These are phyloP conservation scores for Lyophyllum atratum DNA, from an alignment of 768 basidiomycete species.

Conservation along the genomic window DNA sequence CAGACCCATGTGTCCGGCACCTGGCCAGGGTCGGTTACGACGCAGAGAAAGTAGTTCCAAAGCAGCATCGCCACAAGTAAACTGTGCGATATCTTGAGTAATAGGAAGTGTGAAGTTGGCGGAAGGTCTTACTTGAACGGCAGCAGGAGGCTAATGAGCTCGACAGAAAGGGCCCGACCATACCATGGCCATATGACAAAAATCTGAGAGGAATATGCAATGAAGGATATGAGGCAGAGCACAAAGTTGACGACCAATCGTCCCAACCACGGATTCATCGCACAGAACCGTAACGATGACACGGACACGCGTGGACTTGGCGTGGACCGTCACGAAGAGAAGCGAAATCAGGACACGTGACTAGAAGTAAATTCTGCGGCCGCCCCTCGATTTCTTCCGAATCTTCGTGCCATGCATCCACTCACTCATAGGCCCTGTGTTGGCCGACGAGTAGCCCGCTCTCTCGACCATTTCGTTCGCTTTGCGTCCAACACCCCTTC, in stretches of 20 bases:
- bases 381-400: too few species aligned
- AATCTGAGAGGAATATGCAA: conserved; percentile 86
- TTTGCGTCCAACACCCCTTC: conserved; percentile 2
- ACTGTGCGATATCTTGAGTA: conserved; percentile 43
- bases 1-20: conserved; percentile 82
- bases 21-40: conserved; percentile 80
- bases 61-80: conserved; percentile 73
- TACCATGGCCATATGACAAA: conserved; percentile 95
- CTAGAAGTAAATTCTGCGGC: conserved; percentile 7
- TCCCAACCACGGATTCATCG: conserved; percentile 50
- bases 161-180: conserved; percentile 68
- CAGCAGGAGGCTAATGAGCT: conserved; percentile 72
- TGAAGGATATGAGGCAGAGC: conserved; percentile 78
- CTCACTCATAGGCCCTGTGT: conserved; percentile 11
- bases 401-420: conserved; percentile 15
- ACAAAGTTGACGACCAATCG: conserved; percentile 69
- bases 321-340: not conserved
- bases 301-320: not conserved
- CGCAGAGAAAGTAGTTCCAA: conserved; percentile 88
- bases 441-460: conserved; percentile 1
- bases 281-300: not conserved
- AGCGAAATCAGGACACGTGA: conserved; percentile 7
- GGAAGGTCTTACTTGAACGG: conserved; percentile 83
- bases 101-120: not conserved
- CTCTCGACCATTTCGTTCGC: conserved; percentile 3